phyloP scores from a whole-genome alignment of 345 rosid species.

The Populus deltoides region DNA sequence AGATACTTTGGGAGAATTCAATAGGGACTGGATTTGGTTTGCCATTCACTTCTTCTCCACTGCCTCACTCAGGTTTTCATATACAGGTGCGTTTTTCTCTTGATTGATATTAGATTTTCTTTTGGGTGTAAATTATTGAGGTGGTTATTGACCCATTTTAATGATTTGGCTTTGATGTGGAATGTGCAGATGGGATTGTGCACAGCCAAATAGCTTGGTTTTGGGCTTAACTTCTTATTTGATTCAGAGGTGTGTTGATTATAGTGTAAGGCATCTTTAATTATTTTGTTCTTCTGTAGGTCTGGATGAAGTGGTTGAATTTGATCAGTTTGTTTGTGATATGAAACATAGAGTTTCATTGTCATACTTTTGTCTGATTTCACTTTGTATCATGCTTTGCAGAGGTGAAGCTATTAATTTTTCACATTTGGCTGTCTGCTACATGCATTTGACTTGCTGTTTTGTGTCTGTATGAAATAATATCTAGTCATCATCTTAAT shows the following conservation, averaged over 20 bases:
- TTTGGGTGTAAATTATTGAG: constrained; percentile 1
- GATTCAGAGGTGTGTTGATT: constrained; percentile 57
- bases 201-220: constrained; percentile 42
- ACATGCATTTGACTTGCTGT: constrained; percentile 9
- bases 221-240: constrained; percentile 49
- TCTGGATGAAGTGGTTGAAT: constrained; percentile 37
- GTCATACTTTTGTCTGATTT: constrained; percentile 21
- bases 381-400: constrained; percentile 17
- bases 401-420: constrained; percentile 9
- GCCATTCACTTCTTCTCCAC: constrained; percentile 33
- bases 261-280: constrained; percentile 41
- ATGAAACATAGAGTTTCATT: constrained; percentile 32
- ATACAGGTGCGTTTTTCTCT: constrained; percentile 36
- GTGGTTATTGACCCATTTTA: constrained; percentile 8
- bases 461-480: not conserved
- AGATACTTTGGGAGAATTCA: constrained; percentile 36
- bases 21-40: constrained; percentile 45
- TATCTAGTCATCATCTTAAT: not conserved
- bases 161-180: constrained; percentile 33
- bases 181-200: constrained; percentile 69
- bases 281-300: constrained; percentile 41
- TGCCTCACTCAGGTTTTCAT: constrained; percentile 37
- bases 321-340: constrained; percentile 49
- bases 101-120: constrained; percentile 11
- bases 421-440: constrained; percentile 7